Conservation (phyloP, 2,329 filamentous ascomycete species). For the Metarhizium anisopliae region DNA sequence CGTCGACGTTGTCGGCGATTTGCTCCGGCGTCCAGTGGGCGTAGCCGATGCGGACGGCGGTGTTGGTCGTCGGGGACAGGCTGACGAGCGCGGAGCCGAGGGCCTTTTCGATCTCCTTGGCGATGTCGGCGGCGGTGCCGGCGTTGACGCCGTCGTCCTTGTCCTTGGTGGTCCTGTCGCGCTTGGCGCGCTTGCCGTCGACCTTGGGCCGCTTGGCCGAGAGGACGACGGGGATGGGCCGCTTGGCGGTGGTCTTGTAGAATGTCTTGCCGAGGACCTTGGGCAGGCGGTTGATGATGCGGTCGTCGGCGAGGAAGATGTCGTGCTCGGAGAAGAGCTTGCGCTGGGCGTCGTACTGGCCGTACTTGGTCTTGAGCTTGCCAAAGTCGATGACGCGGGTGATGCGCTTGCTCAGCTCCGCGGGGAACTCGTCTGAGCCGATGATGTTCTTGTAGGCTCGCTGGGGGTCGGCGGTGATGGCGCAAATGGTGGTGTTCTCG, state of each 20-base stretch:
- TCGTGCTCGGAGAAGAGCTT: constrained; percentile 83
- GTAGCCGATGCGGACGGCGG: constrained; percentile 69
- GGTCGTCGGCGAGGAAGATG: constrained; percentile 85
- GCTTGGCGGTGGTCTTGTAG: constrained; percentile 74
- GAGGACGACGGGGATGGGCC: constrained; percentile 76
- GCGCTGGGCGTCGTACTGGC: constrained; percentile 77
- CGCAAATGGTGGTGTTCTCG: constrained; percentile 62
- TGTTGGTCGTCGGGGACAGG: constrained; percentile 69
- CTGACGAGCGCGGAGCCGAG: constrained; percentile 70
- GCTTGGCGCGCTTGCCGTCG: constrained; percentile 49
- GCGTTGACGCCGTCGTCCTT: constrained; percentile 28
- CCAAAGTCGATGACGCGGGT: constrained; percentile 70
- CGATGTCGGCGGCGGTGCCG: constrained; percentile 56
- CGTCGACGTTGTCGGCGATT: constrained; percentile 70
- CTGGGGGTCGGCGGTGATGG: constrained; percentile 77
- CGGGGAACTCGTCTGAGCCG: constrained; percentile 62
- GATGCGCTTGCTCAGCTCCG: constrained; percentile 56
- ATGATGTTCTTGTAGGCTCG: constrained; percentile 85
- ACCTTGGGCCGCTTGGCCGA: constrained; percentile 52
- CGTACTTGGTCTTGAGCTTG: constrained; percentile 76
- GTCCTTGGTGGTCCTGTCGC: constrained; percentile 37
- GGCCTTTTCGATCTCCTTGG: constrained; percentile 72
- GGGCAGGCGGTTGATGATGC: constrained; percentile 68
- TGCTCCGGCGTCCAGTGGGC: constrained; percentile 67
- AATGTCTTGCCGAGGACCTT: constrained; percentile 82